phyloP scores from a whole-genome alignment of 1,139 yeast genomes.

The Geotrichum europaeum region DNA sequence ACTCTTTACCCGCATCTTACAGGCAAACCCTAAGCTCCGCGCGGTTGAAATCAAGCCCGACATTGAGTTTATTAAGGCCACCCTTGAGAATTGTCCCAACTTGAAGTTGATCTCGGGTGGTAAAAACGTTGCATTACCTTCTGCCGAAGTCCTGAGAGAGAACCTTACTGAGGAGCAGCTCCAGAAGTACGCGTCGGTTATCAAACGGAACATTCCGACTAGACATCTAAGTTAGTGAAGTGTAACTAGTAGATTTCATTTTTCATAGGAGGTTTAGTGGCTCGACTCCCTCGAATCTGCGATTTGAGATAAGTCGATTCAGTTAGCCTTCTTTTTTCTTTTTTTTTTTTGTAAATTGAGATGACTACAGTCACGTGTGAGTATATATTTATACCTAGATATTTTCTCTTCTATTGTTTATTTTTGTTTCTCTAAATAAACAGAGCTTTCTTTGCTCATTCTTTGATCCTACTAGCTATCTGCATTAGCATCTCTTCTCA shows the following conservation, averaged over 20 bases:
- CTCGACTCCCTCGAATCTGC: background rate
- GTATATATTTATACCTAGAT: background rate
- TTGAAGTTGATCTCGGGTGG: conserved; percentile 15
- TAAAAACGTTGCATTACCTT: conserved; percentile 14
- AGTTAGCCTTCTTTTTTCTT: background rate
- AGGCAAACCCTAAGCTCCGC: conserved; percentile 13
- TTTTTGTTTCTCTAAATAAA: background rate
- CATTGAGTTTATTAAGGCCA: conserved; percentile 14
- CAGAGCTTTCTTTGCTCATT: background rate
- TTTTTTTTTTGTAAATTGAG: background rate
- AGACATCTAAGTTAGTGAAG: background rate
- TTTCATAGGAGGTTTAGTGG: background rate
- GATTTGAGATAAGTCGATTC: background rate
- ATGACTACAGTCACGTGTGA: background rate
- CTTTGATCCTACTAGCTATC: too few species aligned
- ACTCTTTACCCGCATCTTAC: conserved; percentile 4
- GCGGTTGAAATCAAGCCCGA: conserved; percentile 15
- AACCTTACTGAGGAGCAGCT: conserved; percentile 13
- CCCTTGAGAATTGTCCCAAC: conserved; percentile 15
- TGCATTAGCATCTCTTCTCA: background rate
- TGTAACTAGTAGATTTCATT: background rate
- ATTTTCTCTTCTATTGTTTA: background rate
- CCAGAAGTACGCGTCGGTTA: conserved; percentile 9
- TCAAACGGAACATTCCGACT: background rate
- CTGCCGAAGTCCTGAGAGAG: conserved; percentile 11